Percentiles rank a stretch among this genome's conserved stretches.
These are phyloP conservation scores for Gossypium gossypioides DNA, from an alignment of 441 rosid genomes.

Conservation along the genomic window DNA sequence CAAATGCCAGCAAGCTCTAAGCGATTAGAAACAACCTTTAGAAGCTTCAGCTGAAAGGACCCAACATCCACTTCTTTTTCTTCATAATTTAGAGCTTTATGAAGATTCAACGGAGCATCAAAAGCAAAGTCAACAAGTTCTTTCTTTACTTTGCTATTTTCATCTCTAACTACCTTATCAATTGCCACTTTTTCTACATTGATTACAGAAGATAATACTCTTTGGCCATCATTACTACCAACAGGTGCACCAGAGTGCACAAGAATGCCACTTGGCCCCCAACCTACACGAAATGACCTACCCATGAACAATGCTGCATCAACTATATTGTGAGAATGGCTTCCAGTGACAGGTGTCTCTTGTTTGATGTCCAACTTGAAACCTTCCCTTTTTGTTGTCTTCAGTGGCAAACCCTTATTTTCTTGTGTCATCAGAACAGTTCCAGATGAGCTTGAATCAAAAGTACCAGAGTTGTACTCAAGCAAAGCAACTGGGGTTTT, in stretches of 20 bases:
- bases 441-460: conserved; percentile 43
- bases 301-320: conserved; percentile 98
- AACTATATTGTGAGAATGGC: conserved; percentile 66
- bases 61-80: conserved; percentile 58
- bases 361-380: conserved; percentile 60
- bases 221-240: conserved; percentile 38
- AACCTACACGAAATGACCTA: conserved; percentile 91
- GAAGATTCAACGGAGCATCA: conserved; percentile 68
- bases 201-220: conserved; percentile 60
- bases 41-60: conserved; percentile 62
- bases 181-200: conserved; percentile 72
- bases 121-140: conserved; percentile 66
- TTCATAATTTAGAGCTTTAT: conserved; percentile 52
- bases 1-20: conserved; percentile 67
- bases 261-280: conserved; percentile 95
- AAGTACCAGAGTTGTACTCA: conserved; percentile 56
- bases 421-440: conserved; percentile 72
- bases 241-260: conserved; percentile 68
- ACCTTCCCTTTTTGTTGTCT: conserved; percentile 47
- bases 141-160: conserved; percentile 50
- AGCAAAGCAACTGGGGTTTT: conserved; percentile 74
- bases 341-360: conserved; percentile 58
- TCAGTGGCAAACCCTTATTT: conserved; percentile 50
- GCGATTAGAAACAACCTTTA: conserved; percentile 53
- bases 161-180: conserved; percentile 72